Evolutionary conservation across 257 asterid genomes (phyloP), one percentile per base, ranked within the genome.

Genomic region (Salvia rosmarinus): DNA sequence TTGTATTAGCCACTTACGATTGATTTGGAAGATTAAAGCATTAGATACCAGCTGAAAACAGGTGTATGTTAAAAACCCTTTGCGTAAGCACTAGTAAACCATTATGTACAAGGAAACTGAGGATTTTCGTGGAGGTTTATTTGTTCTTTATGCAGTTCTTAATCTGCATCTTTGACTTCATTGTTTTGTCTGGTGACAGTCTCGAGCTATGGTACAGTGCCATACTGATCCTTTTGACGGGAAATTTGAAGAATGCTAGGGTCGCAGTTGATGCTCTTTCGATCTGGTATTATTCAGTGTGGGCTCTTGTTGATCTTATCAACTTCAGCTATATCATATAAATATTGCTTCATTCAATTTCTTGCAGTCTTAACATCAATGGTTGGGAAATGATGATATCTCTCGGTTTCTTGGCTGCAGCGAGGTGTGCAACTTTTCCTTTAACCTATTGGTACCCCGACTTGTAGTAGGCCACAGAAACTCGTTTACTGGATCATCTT

Each of bases 311-410:
- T 57, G 7, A 44, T 47, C 32, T 42, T 20, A 28, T 21, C 54
- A 0, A 11, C 7, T 23, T 71, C n/a, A 19, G 17, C 12, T 59
- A 17, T 25, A 13, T 37, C 11, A 9, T 25, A 21, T 63, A 39
- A 20, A 0, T 42, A 19, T 10, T 20, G 20, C 34, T 63, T 40
- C 37, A 17, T 40, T 11, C n/a, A n/a, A n/a, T 17, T 54, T 9
- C 28, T 74, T 81, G 79, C 85, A 90, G 96, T 71, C 85, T 87
- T 61, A 86, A 80, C 75, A 87, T 90, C 51, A 86, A 67, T 70
- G 92, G 95, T 50, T 88, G 96, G 96, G 95, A 84, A 67, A 80
- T 86, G 91, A 90, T 90, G 91, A 81, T 88, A 56, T 81, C 90
- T 23, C 67, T 90, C 37, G 95, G 95, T 69, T 90, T 90, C 87